A percentile compares a stretch with the other conserved stretches of the same genome.
Conservation (phyloP, 164 flowering plant genomes). For the Chloranthus sessilifolius region DNA sequence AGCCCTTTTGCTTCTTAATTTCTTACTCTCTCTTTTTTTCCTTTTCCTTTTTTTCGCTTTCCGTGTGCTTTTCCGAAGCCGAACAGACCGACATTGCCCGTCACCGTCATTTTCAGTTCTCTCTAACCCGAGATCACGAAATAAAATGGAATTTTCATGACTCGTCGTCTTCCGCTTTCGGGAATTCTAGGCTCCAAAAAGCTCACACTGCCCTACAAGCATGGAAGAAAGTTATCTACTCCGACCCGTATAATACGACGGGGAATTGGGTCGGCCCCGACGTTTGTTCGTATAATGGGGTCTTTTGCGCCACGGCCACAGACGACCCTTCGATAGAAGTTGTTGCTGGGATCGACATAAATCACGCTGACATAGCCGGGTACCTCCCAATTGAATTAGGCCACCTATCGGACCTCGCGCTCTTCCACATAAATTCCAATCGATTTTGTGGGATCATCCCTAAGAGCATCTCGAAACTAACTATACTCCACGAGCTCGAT, state of each 20-base stretch:
- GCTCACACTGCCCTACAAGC: conserved; percentile 67
- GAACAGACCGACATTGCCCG: conserved; percentile 40
- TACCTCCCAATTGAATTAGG: conserved; percentile 68
- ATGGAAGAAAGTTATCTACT: conserved; percentile 62
- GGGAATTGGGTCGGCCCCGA: conserved; percentile 63
- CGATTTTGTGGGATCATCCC: conserved; percentile 76
- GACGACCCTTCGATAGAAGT: conserved; percentile 42
- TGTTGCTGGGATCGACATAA: conserved; percentile 75
- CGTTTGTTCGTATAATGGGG: conserved; percentile 62
- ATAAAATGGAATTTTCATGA: conserved; percentile 25
- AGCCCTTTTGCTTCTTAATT: conserved; percentile 41
- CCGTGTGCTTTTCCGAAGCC: conserved; percentile 32
- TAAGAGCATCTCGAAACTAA: conserved; percentile 35
- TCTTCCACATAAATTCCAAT: conserved; percentile 70
- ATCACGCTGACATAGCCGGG: conserved; percentile 70
- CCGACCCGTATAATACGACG: conserved; percentile 58
- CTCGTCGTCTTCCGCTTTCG: conserved; percentile 19
- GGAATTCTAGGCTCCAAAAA: conserved; percentile 42
- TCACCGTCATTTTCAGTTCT: conserved; percentile 36
- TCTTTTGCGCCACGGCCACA: conserved; percentile 53
- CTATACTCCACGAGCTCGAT: conserved; percentile 52
- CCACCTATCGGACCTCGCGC: conserved; percentile 51
- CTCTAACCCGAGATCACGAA: conserved; percentile 20
- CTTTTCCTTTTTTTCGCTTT: conserved; percentile 8
- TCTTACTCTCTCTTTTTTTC: conserved; percentile 18